Evolutionary conservation across 208 protist genomes (phyloP).

Genomic region (Trypanosoma cruzi): DNA sequence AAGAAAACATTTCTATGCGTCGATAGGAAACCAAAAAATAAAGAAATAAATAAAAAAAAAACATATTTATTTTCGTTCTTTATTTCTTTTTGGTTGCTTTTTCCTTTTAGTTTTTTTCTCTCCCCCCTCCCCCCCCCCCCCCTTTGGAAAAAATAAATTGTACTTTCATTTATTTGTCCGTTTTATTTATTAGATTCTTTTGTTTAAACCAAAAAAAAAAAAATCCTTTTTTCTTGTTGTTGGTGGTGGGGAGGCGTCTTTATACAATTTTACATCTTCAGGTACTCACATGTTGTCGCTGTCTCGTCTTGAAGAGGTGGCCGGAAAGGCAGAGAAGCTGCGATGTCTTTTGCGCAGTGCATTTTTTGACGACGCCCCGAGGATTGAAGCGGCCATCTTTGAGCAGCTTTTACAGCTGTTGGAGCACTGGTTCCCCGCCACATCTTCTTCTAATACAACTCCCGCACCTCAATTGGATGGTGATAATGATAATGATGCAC

Average conservation of each 20-base stretch:
- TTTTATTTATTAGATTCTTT: neutral
- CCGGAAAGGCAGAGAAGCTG: conserved; percentile 39
- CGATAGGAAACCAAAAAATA: neutral
- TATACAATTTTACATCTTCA: neutral
- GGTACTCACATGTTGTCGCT: conserved; percentile 20
- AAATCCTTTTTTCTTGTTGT: neutral
- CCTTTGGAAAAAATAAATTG: too few species aligned
- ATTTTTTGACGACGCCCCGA: conserved; percentile 52
- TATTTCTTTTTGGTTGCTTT: neutral
- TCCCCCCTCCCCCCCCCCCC: neutral
- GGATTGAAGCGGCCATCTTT: conserved; percentile 57
- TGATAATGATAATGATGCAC: neutral
- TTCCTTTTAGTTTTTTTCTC: neutral
- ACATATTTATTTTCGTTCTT: neutral
- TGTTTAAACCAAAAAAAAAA: neutral
- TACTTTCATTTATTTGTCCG: too few species aligned
- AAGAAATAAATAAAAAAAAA: neutral
- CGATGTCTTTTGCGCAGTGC: conserved; percentile 41
- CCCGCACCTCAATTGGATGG: neutral
- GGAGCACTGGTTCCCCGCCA: conserved; percentile 2
- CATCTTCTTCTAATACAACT: neutral
- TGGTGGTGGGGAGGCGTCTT: neutral
- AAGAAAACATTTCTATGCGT: neutral
- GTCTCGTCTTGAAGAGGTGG: conserved; percentile 30
- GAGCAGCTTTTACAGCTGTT: conserved; percentile 27